phyloP scores from a whole-genome alignment of 306 rosid genomes.

The Prunus kanzakura region DNA sequence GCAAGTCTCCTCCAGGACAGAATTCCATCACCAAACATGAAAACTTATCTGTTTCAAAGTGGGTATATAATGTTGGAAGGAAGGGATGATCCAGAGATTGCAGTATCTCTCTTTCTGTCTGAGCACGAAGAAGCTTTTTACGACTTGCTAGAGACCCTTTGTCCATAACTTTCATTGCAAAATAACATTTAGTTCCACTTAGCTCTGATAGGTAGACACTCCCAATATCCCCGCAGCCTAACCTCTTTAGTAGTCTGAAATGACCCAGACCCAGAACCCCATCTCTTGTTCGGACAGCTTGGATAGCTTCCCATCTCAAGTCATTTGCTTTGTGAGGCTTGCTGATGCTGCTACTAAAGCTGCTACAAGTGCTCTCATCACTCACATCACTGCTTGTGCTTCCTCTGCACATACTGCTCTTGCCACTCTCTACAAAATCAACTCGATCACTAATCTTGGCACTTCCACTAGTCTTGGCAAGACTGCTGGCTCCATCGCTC shows the following conservation, averaged over 20 bases:
- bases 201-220: slow-evolving; percentile 95
- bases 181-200: slow-evolving; percentile 92
- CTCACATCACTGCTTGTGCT: slow-evolving; percentile 97
- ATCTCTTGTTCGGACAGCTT: slow-evolving; percentile 78
- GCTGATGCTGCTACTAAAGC: slow-evolving; percentile 85
- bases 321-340: slow-evolving; percentile 99
- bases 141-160: slow-evolving; percentile 92
- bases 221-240: slow-evolving; percentile 99
- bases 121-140: slow-evolving; percentile 94
- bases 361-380: slow-evolving; percentile 95
- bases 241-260: slow-evolving; percentile 84
- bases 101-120: slow-evolving; percentile 93
- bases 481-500: slow-evolving; percentile 82
- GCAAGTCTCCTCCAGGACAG: slow-evolving; percentile 99
- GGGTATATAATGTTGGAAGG: slow-evolving; percentile 92
- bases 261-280: slow-evolving; percentile 80
- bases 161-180: slow-evolving; percentile 99
- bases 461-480: slow-evolving; percentile 90
- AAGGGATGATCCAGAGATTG: slow-evolving; percentile 96
- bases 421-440: slow-evolving; percentile 91
- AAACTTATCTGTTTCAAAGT: slow-evolving; percentile 96
- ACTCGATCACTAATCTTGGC: slow-evolving; percentile 82
- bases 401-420: slow-evolving; percentile 94
- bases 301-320: slow-evolving; percentile 98
- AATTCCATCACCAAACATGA: slow-evolving; percentile 99